Conservation (phyloP, 2,329 filamentous ascomycete genomes). For the Colletotrichum sp. region DNA sequence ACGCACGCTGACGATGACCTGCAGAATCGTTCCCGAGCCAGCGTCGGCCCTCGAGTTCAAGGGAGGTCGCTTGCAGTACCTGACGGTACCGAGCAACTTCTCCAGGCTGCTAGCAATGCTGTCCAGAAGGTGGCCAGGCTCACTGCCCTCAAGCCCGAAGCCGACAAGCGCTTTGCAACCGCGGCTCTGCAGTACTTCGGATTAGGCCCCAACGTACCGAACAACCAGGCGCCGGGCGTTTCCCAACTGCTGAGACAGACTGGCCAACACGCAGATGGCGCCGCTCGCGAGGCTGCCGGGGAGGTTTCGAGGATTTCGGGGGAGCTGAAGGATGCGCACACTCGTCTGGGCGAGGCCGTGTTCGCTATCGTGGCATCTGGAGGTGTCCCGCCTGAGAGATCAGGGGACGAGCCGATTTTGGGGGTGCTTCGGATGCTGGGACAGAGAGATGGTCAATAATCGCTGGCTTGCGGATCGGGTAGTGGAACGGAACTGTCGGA, state of each 20-base stretch:
- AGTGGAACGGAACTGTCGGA: not conserved
- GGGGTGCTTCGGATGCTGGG: not conserved
- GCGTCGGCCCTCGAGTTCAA: too few species aligned
- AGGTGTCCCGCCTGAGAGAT: not conserved
- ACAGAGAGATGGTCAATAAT: not conserved
- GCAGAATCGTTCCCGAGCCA: too few species aligned
- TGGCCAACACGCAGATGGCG: not conserved
- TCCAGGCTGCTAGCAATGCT: too few species aligned
- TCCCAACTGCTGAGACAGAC: not conserved
- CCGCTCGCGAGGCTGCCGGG: not conserved
- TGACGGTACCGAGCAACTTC: too few species aligned
- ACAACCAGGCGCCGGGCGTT: not conserved
- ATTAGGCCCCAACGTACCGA: not conserved
- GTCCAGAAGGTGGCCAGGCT: too few species aligned
- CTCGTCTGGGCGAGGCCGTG: not conserved
- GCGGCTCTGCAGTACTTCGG: not conserved
- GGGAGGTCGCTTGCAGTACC: too few species aligned
- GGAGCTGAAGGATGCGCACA: not conserved
- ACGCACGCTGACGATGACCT: too few species aligned
- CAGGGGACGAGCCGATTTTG: not conserved
- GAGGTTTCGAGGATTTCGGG: not conserved
- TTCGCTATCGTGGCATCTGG: not conserved
- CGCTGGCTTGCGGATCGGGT: not conserved
- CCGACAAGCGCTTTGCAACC: not conserved
- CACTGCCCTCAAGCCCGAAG: too few species aligned